Percentiles rank a stretch among this genome's conserved stretches.
Evolutionary conservation across 2,329 filamentous ascomycete species (phyloP).

Genomic region (Colletotrichum sp.): DNA sequence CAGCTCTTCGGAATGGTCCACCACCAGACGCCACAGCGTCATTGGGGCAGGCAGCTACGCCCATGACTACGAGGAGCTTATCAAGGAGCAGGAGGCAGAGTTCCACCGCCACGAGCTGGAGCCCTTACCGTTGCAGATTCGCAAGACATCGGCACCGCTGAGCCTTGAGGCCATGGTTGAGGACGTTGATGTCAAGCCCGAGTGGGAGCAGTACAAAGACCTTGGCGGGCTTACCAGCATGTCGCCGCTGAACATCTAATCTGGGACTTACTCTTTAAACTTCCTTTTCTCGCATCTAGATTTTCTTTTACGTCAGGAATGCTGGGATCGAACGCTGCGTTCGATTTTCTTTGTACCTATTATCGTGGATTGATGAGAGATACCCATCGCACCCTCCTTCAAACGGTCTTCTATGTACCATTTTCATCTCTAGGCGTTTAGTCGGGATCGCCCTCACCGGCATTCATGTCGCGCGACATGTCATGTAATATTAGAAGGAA

Average conservation of each 20-base stretch:
- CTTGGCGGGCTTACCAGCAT: constrained; percentile 45
- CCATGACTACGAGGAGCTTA: constrained; percentile 27
- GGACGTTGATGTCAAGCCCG: constrained; percentile 31
- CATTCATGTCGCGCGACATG: neutral
- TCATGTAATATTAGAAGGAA: neutral
- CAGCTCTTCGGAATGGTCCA: neutral
- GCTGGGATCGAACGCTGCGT: neutral
- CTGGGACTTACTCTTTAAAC: neutral
- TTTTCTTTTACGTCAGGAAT: neutral
- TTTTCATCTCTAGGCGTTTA: neutral
- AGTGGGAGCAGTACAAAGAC: constrained; percentile 52
- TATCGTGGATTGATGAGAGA: constrained; percentile 18
- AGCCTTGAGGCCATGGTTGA: constrained; percentile 1
- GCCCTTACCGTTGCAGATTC: constrained; percentile 23
- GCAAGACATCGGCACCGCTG: constrained; percentile 16
- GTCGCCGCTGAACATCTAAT: constrained; percentile 2
- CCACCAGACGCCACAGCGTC: neutral
- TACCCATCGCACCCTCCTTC: constrained; percentile 17
- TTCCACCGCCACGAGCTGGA: constrained; percentile 10
- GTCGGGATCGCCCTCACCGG: neutral
- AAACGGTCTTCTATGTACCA: neutral
- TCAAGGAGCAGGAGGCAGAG: constrained; percentile 22
- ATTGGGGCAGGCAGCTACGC: constrained; percentile 22
- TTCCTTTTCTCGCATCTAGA: neutral
- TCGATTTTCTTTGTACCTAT: neutral